Conservation (phyloP, 345 rosid species). For the Erysimum cheiranthoides region DNA sequence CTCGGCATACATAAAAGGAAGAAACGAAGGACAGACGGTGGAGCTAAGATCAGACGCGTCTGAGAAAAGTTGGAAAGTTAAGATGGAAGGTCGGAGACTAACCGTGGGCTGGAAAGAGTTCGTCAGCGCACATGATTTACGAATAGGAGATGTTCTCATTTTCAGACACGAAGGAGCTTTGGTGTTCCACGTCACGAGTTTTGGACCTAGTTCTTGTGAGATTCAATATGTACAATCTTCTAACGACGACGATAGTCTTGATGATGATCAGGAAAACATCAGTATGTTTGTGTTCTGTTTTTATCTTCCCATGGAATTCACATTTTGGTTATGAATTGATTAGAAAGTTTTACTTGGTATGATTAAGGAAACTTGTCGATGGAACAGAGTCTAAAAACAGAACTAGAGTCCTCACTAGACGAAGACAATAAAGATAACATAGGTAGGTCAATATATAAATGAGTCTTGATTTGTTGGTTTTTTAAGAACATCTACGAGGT, state of each 20-base stretch:
- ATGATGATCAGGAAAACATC: neutral
- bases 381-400: constrained; percentile 6
- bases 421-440: neutral
- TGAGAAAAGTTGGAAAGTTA: constrained; percentile 11
- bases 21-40: neutral
- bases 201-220: constrained; percentile 29
- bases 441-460: neutral
- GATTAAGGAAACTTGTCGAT: neutral
- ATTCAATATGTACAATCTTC: neutral
- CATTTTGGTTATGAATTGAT: constrained; percentile 6
- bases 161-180: constrained; percentile 27
- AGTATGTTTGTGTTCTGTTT: constrained; percentile 18
- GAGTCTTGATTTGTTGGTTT: neutral
- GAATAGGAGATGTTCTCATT: neutral
- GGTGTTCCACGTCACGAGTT: constrained; percentile 4
- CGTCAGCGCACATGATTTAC: neutral
- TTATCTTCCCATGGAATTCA: neutral
- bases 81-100: constrained; percentile 13
- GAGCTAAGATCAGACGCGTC: constrained; percentile 16
- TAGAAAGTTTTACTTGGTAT: neutral
- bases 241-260: neutral
- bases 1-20: neutral
- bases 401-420: neutral
- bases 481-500: neutral
- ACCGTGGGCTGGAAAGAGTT: constrained; percentile 19